A percentile compares a stretch with the other conserved stretches of the same genome.
phyloP scores from a whole-genome alignment of 768 basidiomycete species.

The Calocera cornea region DNA sequence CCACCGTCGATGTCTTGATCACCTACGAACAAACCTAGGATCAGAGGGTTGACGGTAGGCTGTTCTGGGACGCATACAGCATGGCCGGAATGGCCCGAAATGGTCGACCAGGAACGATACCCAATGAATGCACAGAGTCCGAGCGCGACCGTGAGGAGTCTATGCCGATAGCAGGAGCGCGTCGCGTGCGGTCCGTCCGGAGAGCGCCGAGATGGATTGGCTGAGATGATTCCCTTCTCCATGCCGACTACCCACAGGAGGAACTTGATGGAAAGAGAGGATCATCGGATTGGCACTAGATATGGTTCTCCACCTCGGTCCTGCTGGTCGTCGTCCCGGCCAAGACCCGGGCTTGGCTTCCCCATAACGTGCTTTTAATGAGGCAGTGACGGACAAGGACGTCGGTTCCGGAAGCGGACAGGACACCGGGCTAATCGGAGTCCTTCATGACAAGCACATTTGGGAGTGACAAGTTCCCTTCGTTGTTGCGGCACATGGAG shows the following conservation, averaged over 20 bases:
- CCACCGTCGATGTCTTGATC: neutral
- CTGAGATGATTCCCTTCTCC: neutral
- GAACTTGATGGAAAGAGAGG: neutral
- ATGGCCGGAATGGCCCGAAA: neutral
- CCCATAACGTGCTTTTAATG: neutral
- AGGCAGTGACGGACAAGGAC: neutral
- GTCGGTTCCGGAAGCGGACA: too few relatives aligned
- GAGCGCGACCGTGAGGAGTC: neutral
- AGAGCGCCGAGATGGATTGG: neutral
- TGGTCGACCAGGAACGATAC: neutral
- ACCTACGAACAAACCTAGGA: neutral
- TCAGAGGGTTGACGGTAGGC: neutral
- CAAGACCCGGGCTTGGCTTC: neutral
- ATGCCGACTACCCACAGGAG: neutral
- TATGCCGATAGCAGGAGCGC: neutral
- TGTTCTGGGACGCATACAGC: neutral
- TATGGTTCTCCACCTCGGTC: neutral
- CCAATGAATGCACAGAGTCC: neutral
- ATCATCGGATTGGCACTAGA: neutral
- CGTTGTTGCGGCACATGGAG: too few relatives aligned
- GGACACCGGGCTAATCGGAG: too few relatives aligned
- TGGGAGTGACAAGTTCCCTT: too few relatives aligned
- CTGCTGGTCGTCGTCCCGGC: neutral
- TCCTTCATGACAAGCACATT: too few relatives aligned
- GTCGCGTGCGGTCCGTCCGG: too few relatives aligned